Evolutionary conservation across 768 basidiomycete genomes (phyloP), one percentile per base, ranked within the genome.

Genomic region (Lentinula edodes): DNA sequence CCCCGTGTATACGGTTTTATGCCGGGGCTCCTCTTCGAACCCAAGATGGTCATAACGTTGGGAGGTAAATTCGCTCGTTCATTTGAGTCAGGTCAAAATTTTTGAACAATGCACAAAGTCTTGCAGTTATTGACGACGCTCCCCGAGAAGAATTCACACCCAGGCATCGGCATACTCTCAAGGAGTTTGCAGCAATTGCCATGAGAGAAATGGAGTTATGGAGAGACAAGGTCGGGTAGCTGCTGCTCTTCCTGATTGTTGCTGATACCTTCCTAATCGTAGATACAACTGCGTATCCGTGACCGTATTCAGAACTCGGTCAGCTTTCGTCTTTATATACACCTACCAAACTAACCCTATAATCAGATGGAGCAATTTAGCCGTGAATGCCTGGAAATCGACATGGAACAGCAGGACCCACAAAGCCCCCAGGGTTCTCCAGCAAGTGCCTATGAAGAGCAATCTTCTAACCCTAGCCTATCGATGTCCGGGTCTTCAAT

Each of bases 121-220:
- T 98, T 60, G 89, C 91, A 41, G 81, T 98, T 36, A 85, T 95
- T 63, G 93, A 95, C 64, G 91, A 93, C 67, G 77, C 83, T 43
- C 92, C 94, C 1, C 80, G 90, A 52, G 79, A 83, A 18, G 94
- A 95, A 62, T 97, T 95, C 68, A 86, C 88, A 8, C 93, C 95
- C 8, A 79, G 95, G 50, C 92, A 95, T 67, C 78, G 94, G 52
- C 91, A 96, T 76, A 93, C 93, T 2, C 78, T 98, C 64, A 96
- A 96, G 71, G 95, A 97, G 72, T 97, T 97, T 68, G 95, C 95
- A 61, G 93, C 91, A 2, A 88, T 98, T 60, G 88, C 89, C 16
- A 92, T 97, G 89, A 85, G 95, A 39, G 95, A 98, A 72, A 86
- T 98, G 87, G 95, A 97, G 70, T 77, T 97, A 2, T 97, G 94